Evolutionary conservation across 2,329 filamentous ascomycete species (phyloP).

Genomic region (Arthroderma uncinatum): DNA sequence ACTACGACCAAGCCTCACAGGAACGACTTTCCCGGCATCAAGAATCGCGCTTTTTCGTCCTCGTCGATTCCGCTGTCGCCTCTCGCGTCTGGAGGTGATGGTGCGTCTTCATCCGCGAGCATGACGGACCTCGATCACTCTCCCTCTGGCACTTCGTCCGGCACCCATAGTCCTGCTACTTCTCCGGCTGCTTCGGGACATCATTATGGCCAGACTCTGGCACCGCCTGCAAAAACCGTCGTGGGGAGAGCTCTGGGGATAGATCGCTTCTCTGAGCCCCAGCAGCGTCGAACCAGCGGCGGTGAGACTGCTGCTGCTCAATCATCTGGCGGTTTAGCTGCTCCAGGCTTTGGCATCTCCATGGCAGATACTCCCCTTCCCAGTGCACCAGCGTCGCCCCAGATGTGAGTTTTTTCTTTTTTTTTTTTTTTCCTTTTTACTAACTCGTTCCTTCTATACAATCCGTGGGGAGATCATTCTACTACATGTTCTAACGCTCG

Average conservation of each 20-base stretch:
- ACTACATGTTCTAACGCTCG: conserved; percentile 1
- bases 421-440: conserved; percentile 9
- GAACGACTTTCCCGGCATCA: not conserved
- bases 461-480: not conserved
- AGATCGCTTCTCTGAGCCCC: conserved; percentile 29
- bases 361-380: conserved; percentile 53
- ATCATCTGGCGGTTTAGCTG: conserved; percentile 12
- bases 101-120: not conserved
- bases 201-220: conserved; percentile 21
- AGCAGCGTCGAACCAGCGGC: conserved; percentile 1
- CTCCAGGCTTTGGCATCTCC: conserved; percentile 41
- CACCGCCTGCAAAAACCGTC: conserved; percentile 29
- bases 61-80: not conserved
- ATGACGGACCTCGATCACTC: not conserved
- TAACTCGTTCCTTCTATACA: too few relatives aligned
- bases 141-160: not conserved
- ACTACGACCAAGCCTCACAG: not conserved
- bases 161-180: not conserved
- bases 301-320: not conserved
- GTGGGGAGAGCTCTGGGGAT: conserved; percentile 35
- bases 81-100: not conserved
- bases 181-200: conserved; percentile 17
- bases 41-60: not conserved
- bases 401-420: conserved; percentile 41
- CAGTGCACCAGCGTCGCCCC: conserved; percentile 51